Conservation (phyloP, 2,329 filamentous ascomycete species). For the Diaporthe ilicicola region DNA sequence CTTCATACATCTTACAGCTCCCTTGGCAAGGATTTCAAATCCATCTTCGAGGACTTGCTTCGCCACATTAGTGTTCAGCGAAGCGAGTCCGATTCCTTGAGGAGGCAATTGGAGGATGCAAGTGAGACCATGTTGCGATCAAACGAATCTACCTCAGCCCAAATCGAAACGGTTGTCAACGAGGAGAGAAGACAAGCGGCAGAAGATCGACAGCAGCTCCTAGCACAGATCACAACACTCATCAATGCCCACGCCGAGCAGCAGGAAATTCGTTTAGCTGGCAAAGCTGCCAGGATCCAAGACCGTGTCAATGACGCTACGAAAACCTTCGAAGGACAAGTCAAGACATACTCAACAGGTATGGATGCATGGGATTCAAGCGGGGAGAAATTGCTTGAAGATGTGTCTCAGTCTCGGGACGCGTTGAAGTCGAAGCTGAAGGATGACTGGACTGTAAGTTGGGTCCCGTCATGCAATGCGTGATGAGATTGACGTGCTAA, state of each 20-base stretch:
- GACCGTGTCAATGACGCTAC: conserved; percentile 72
- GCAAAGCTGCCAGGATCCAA: conserved; percentile 69
- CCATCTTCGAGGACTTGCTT: conserved; percentile 82
- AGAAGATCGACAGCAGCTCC: conserved; percentile 76
- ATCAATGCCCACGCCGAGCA: conserved; percentile 77
- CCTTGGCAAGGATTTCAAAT: conserved; percentile 86
- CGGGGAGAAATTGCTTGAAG: conserved; percentile 74
- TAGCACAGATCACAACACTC: conserved; percentile 80
- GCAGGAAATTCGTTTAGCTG: conserved; percentile 76
- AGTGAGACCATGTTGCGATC: conserved; percentile 73
- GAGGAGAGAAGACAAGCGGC: conserved; percentile 80
- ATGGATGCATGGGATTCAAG: conserved; percentile 80
- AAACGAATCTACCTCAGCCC: conserved; percentile 71
- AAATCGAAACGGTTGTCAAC: conserved; percentile 74
- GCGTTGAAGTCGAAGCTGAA: conserved; percentile 83
- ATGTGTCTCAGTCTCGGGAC: conserved; percentile 78
- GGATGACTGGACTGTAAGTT: conserved; percentile 81
- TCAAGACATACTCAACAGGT: conserved; percentile 71
- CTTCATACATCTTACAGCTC: conserved; percentile 85
- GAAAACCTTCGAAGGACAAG: conserved; percentile 69
- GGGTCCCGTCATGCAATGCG: conserved; percentile 59
- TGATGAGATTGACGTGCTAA: conserved; percentile 37
- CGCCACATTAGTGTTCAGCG: conserved; percentile 80
- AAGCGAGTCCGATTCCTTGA: conserved; percentile 76
- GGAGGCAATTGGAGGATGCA: conserved; percentile 75